Evolutionary conservation across 306 rosid species (phyloP).

Genomic region (Arachis hypogaea): DNA sequence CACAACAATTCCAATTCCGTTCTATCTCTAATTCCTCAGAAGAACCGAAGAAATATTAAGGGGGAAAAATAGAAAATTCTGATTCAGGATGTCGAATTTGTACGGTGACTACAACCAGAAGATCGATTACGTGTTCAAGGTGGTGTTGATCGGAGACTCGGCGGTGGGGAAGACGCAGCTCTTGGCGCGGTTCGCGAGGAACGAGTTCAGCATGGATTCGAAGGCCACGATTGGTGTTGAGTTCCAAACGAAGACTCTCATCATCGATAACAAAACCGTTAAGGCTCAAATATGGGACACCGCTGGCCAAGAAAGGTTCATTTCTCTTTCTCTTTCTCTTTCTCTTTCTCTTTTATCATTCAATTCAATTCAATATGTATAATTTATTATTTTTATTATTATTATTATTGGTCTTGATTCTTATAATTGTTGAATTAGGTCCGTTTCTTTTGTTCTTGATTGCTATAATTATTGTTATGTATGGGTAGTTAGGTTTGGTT

Average conservation of each 20-base stretch:
- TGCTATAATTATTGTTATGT: too few species aligned
- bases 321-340: too few species aligned
- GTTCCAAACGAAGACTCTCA: slow-evolving; percentile 60
- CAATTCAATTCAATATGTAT: background rate
- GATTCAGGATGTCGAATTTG: slow-evolving; percentile 39
- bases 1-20: background rate
- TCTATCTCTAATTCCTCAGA: background rate
- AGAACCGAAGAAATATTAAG: background rate
- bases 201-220: slow-evolving; percentile 72
- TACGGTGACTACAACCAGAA: slow-evolving; percentile 55
- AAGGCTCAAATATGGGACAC: slow-evolving; percentile 92
- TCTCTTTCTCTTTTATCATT: background rate
- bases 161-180: slow-evolving; percentile 88
- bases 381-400: background rate
- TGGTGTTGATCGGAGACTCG: slow-evolving; percentile 82
- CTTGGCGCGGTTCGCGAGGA: slow-evolving; percentile 70
- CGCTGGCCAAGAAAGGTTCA: slow-evolving; percentile 86
- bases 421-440: background rate
- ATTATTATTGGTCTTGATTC: background rate
- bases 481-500: too few species aligned
- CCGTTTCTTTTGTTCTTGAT: too few species aligned
- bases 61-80: background rate
- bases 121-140: slow-evolving; percentile 86
- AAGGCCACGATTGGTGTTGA: slow-evolving; percentile 84
- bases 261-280: slow-evolving; percentile 73